Base-by-base conservation (phyloP, 176 grass and related monocot genomes). In the Tuctoria greenei region DNA sequence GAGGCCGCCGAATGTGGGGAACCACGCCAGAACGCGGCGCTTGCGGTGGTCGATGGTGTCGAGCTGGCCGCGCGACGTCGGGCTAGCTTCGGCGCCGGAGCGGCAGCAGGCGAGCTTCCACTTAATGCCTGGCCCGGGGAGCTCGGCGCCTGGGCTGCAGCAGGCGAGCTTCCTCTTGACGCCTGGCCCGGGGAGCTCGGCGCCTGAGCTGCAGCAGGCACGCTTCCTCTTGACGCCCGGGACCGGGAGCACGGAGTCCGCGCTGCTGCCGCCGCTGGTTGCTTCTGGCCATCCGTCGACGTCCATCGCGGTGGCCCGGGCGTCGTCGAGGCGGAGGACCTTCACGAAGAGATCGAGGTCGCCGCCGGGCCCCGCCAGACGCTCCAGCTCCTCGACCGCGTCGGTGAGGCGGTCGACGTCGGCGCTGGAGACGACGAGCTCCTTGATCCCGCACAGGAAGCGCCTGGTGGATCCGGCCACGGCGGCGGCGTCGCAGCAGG, bases 361-460 rank as follows among this genome's bases (percentile, higher is more conserved):
- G 41, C 39, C 65, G 20, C 77, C 66, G 8, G 54, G 66, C 0
- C 77, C 42, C 9, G 66, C 28, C 1, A 80, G 66, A n/a, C 13
- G 66, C 66, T 80, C 78, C 5, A 80, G 66, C n/a, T 45, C 54
- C 8, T 80, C 78, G 40, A 80, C 66, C 27, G 78, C 78, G 13
- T 61, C 66, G 5, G 56, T 27, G 43, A 81, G 67, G 55, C 78
- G 56, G 67, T 81, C 43, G 3, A 81, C 67, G 67, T 71, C 78
- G 2, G 78, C 7, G 56, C 31, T 39, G 67, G 55, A 72, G 9
- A 50, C 41, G 78, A 81, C 60, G 43, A 81, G 43, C 6, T 42
- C 23, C 43, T 2, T 49, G 15, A 81, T 16, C 0, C 67, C 78
- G 0, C 43, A 18, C 0, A 80, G 78, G 54, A 80, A 71, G 8